Base-by-base conservation (phyloP, 768 basidiomycete species). In the Lactarius trivialis region DNA sequence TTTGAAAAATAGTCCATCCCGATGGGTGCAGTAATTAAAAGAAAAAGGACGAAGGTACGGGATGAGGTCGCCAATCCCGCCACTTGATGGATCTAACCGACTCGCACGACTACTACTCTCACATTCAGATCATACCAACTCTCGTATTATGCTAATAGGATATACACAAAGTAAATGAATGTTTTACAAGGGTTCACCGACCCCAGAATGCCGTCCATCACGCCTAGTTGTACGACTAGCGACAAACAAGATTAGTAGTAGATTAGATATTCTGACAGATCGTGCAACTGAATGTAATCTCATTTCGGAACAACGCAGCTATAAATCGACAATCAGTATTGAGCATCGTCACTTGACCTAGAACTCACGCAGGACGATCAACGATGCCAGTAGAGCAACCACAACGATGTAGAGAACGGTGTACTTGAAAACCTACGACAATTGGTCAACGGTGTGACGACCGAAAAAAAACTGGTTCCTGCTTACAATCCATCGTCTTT, bases 1-100 rank as follows among this genome's bases (percentile, higher is more conserved):
- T 89, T 91, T 56, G 89, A 87, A 70, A 93, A 93, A 72, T 92
- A 93, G 69, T 91, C 89, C 89, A 91, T 91, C 39, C 32, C 12
- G 28, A 28, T 63, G 58, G 68, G 34, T 34, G 32, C 21, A n/a
- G n/a, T n/a, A n/a, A n/a, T n/a, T n/a, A n/a, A n/a, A n/a, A n/a
- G n/a, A 43, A 24, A 26, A 33, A 30, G 21, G 21, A 50, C 14
- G n/a, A 30, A n/a, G 28, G 15, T 41, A 28, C 9, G 9, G 19
- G 39, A 41, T n/a, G 39, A 8, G 8, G 41, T 11, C 9, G n/a
- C n/a, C 41, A 45, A n/a, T n/a, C n/a, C n/a, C n/a, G n/a, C n/a
- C n/a, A n/a, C n/a, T n/a, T n/a, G n/a, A n/a, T n/a, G n/a, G n/a
- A n/a, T n/a, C n/a, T n/a, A n/a, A n/a, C n/a, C n/a, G n/a, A n/a